Percentiles rank a stretch among this genome's conserved stretches.
Conservation (phyloP, 1,284 basidiomycete genomes). For the Sporisorium reilianum region DNA sequence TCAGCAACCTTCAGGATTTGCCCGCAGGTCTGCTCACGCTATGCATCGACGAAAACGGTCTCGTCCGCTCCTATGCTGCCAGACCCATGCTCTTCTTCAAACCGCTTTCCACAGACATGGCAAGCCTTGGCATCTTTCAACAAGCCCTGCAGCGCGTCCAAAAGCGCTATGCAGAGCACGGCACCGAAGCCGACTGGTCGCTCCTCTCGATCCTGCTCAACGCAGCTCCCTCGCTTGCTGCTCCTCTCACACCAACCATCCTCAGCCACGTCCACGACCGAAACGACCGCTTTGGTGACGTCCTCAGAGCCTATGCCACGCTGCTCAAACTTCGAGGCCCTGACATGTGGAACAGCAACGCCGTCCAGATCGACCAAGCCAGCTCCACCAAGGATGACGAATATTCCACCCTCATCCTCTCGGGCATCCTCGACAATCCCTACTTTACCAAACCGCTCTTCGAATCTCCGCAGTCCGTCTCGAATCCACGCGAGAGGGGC, state of each 20-base stretch:
- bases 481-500: slow-evolving; percentile 30
- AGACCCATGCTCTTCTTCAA: slow-evolving; percentile 42
- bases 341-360: slow-evolving; percentile 28
- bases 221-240: slow-evolving; percentile 27
- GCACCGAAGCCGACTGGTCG: slow-evolving; percentile 34
- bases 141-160: slow-evolving; percentile 22
- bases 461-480: slow-evolving; percentile 26
- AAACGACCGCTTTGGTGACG: slow-evolving; percentile 40
- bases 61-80: slow-evolving; percentile 39
- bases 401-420: slow-evolving; percentile 51
- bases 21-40: slow-evolving; percentile 48
- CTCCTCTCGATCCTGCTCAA: slow-evolving; percentile 44
- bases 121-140: slow-evolving; percentile 18
- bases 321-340: slow-evolving; percentile 46
- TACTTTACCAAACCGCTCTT: slow-evolving; percentile 43
- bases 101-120: slow-evolving; percentile 28
- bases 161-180: slow-evolving; percentile 18
- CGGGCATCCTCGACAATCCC: slow-evolving; percentile 60
- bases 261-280: slow-evolving; percentile 49
- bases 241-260: slow-evolving; percentile 27
- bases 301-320: slow-evolving; percentile 43
- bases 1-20: slow-evolving; percentile 41
- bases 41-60: slow-evolving; percentile 40
- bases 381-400: slow-evolving; percentile 28
- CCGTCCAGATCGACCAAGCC: not conserved